Base-by-base conservation (phyloP, 2,329 filamentous ascomycete genomes). In the Pseudogymnoascus destructans region DNA sequence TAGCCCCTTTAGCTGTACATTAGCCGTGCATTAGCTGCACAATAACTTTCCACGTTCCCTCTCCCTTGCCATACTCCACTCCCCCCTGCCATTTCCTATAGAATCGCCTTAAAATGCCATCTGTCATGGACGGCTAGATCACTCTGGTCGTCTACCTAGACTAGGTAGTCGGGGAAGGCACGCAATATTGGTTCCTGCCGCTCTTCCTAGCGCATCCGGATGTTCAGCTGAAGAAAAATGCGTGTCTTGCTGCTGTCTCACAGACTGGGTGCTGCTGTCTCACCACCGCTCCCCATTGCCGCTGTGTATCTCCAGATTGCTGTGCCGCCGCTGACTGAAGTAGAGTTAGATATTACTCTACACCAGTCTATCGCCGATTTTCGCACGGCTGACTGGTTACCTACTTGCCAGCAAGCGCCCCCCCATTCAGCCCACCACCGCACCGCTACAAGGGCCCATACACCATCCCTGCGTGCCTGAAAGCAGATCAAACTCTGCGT, bases 401-500 rank as follows among this genome's bases (percentile, higher is more conserved):
- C 19, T n/a, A 25, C 42, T 49, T 49, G 46, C 15, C 46, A 17
- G 9, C 25, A 52, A 52, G 46, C 46, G 46, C 40, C 25, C 25
- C 40, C 46, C 46, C 42, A 49, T 52, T 17, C 9, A 30, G 46
- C 23, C 46, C 46, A 19, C 46, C 46, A 52, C 46, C 25, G 46
- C 46, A 52, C 46, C 46, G 46, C 46, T 30, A 52, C 21, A 23
- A 23, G 46, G 46, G 46, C 46, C 25, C 25, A 52, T 52, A 15
- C 9, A 21, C 9, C 25, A 52, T 52, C 46, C 46, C 46, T 52
- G 46, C 46, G 6, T 52, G 46, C 46, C 46, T 52, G 46, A 52
- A 52, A 52, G 46, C 46, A 52, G 46, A 52, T 52, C 46, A 52
- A 52, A 52, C 46, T 52, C 25, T 52, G 46, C 46, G 25, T 30